Evolutionary conservation across 257 asterid species (phyloP), one percentile per base, ranked within the genome.

Genomic region (Avicennia marina): DNA sequence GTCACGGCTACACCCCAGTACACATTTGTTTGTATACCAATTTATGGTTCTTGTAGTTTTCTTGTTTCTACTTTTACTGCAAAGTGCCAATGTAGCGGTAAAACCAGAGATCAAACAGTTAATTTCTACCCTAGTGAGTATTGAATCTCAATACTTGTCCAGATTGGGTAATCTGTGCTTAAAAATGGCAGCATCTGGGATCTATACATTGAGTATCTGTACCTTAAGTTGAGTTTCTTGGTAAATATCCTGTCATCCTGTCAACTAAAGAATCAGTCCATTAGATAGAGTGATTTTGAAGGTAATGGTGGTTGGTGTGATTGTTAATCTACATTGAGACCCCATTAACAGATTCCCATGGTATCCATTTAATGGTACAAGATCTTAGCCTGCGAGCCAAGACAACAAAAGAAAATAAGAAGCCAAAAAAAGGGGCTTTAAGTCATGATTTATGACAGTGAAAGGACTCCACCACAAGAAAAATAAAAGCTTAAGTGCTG

Each of bases 1-100:
- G 45, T 44, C 70, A 58, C 42, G 45, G 61, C 75, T 58, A 39
- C 48, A 72, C 43, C 55, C n/a, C 41, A 36, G 12, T 36, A 63
- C 43, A 73, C 77, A 80, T 60, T 79, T 74, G 76, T 78, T 53
- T 41, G 13, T 11, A 11, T 36, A 36, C 47, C 6, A 17, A 29
- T 13, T 0, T 25, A 13, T 40, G 3, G 9, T 36, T 12, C 13
- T 36, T 8, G 41, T 8, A 5, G 9, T 42, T 36, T 36, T 5
- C 41, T 36, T 11, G 13, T 5, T 36, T 7, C 33, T 29, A 7
- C 7, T 7, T 29, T 3, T 29, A 29, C 33, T 2, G 33, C 33
- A 29, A 29, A 7, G n/a, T n/a, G n/a, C n/a, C n/a, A n/a, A n/a
- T n/a, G n/a, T n/a, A n/a, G n/a, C n/a, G n/a, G n/a, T n/a, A n/a